Evolutionary conservation across 805 yeast species (phyloP).

Genomic region (Yamadazyma sp.): DNA sequence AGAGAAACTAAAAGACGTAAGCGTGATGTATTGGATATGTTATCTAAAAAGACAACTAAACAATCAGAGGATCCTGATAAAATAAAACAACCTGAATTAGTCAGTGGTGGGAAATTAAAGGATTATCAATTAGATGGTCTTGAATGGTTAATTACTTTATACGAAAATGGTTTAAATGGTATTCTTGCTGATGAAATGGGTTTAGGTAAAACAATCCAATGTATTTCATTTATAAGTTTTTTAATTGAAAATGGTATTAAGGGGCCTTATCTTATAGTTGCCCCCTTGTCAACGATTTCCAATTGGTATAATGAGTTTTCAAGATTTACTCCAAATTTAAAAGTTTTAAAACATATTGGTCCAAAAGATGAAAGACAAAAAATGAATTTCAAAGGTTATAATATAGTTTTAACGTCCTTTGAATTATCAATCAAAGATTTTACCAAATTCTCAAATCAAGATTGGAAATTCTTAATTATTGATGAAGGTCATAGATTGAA

Average conservation of each 20-base stretch:
- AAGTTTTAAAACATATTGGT: conserved; percentile 65
- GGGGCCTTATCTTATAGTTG: conserved; percentile 78
- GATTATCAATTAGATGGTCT: conserved; percentile 87
- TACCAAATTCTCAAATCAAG: conserved; percentile 20
- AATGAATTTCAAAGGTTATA: conserved; percentile 18
- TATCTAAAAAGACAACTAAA: conserved; percentile 12
- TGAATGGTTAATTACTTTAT: conserved; percentile 84
- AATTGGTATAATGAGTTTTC: conserved; percentile 80
- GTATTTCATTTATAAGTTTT: conserved; percentile 74
- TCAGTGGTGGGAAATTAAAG: conserved; percentile 57
- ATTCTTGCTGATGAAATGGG: conserved; percentile 98
- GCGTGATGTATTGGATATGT: conserved; percentile 17
- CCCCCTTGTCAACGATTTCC: conserved; percentile 79
- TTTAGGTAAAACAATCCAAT: conserved; percentile 87
- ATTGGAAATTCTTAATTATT: conserved; percentile 84
- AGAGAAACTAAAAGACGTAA: conserved; percentile 10
- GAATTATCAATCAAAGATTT: conserved; percentile 76
- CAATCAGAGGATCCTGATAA: conserved; percentile 6
- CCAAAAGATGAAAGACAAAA: conserved; percentile 50
- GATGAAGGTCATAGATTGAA: conserved; percentile 96
- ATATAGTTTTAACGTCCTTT: conserved; percentile 76
- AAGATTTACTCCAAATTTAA: conserved; percentile 69
- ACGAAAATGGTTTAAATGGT: conserved; percentile 92
- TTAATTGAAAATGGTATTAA: conserved; percentile 71
- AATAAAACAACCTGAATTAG: conserved; percentile 27